A percentile compares a stretch with the other conserved stretches of the same genome.
Evolutionary conservation across 2,329 filamentous ascomycete genomes (phyloP).

Genomic region (Huntiella omanensis): DNA sequence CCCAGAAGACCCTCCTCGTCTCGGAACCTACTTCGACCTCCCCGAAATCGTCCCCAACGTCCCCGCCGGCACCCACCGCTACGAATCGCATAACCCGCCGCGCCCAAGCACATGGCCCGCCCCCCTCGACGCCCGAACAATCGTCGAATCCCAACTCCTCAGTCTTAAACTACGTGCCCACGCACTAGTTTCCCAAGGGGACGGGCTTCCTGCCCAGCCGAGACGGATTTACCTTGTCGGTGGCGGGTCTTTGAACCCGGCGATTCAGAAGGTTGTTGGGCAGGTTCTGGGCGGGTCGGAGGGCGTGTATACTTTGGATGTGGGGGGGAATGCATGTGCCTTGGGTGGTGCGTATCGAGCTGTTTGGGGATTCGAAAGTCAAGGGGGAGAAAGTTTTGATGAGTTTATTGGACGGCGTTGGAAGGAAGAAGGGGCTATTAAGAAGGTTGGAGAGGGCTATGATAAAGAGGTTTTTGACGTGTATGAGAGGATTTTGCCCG

Average conservation of each 20-base stretch:
- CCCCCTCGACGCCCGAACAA: slow-evolving; percentile 59
- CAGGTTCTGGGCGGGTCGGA: slow-evolving; percentile 78
- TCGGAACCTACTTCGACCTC: slow-evolving; percentile 88
- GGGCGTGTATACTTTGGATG: slow-evolving; percentile 82
- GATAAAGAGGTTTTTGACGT: slow-evolving; percentile 50
- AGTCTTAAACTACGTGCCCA: slow-evolving; percentile 74
- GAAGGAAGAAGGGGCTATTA: slow-evolving; percentile 67
- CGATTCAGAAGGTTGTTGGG: slow-evolving; percentile 69
- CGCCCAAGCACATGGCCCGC: slow-evolving; percentile 24
- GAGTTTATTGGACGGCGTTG: slow-evolving; percentile 68
- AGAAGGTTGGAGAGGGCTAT: slow-evolving; percentile 70
- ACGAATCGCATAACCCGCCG: slow-evolving; percentile 20
- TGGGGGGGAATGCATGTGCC: slow-evolving; percentile 88
- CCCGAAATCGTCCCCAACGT: slow-evolving; percentile 94
- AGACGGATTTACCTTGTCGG: slow-evolving; percentile 86
- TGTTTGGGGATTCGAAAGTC: slow-evolving; percentile 69
- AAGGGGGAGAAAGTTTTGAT: slow-evolving; percentile 59
- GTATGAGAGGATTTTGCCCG: slow-evolving; percentile 60
- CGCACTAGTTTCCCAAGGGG: slow-evolving; percentile 46
- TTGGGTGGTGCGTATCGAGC: slow-evolving; percentile 91
- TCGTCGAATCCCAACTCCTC: slow-evolving; percentile 88
- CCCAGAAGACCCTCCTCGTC: slow-evolving; percentile 43
- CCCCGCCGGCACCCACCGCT: slow-evolving; percentile 70
- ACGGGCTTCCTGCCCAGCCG: slow-evolving; percentile 57
- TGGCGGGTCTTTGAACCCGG: slow-evolving; percentile 73